Conservation (phyloP, 225 moss, liverwort and hornwort genomes). For the Bryum argenteum region DNA sequence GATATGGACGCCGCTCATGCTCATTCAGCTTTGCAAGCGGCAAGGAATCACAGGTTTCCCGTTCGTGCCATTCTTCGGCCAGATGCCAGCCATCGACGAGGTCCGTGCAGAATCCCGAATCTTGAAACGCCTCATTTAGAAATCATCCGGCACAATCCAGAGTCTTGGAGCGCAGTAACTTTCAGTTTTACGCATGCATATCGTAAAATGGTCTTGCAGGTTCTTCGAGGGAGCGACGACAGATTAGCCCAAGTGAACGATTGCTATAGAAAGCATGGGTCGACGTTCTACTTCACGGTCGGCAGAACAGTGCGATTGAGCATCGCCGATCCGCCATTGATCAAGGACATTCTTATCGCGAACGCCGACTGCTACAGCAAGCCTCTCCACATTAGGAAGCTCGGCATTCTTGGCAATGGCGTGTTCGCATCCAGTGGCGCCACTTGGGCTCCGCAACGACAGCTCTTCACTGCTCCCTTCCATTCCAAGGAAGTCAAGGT, state of each 20-base stretch:
- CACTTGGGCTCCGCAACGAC: constrained; percentile 77
- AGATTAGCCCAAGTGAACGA: constrained; percentile 40
- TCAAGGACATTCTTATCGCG: constrained; percentile 71
- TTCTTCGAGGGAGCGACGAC: constrained; percentile 50
- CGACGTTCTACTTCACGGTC: constrained; percentile 75
- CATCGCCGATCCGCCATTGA: constrained; percentile 69
- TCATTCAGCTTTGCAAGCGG: constrained; percentile 63
- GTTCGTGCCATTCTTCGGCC: constrained; percentile 77
- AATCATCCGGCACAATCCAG: no score
- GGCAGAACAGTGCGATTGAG: constrained; percentile 79
- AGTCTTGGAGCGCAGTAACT: neutral
- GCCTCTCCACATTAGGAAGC: constrained; percentile 64
- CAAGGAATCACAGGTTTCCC: constrained; percentile 79
- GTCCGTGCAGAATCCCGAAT: constrained; percentile 30
- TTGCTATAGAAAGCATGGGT: constrained; percentile 56
- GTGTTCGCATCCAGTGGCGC: constrained; percentile 73
- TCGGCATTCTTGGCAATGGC: constrained; percentile 70
- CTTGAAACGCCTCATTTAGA: neutral
- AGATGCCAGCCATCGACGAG: constrained; percentile 83
- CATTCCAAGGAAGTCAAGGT: constrained; percentile 83
- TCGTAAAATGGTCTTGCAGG: constrained; percentile 29
- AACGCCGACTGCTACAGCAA: constrained; percentile 78
- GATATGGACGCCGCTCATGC: constrained; percentile 74
- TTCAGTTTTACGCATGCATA: neutral
- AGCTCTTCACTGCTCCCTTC: constrained; percentile 72